Conservation (phyloP, 257 asterid genomes). For the Ilex asprella region DNA sequence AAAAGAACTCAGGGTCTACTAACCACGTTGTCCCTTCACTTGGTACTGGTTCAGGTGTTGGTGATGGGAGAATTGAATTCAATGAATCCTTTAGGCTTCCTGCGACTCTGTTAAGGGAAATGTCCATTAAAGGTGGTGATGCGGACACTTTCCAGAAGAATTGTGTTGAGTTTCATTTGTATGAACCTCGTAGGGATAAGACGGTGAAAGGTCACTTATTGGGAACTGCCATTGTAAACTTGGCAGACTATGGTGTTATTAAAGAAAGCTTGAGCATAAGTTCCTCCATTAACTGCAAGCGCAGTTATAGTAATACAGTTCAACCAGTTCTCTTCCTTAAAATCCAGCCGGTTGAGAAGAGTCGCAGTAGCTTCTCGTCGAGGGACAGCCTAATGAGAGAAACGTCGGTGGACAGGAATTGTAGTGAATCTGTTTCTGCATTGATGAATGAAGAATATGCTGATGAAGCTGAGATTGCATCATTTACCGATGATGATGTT, state of each 20-base stretch:
- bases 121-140: constrained; percentile 35
- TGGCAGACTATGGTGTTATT: constrained; percentile 58
- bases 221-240: constrained; percentile 70
- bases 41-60: constrained; percentile 42
- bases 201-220: constrained; percentile 60
- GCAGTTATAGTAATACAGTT: constrained; percentile 64
- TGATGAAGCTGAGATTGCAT: constrained; percentile 65
- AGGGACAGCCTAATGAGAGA: constrained; percentile 43
- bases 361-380: constrained; percentile 33
- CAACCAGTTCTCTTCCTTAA: constrained; percentile 58
- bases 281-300: constrained; percentile 54
- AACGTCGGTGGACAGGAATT: constrained; percentile 42
- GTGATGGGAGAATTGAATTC: constrained; percentile 63
- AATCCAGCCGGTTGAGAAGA: constrained; percentile 47
- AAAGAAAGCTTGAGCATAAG: constrained; percentile 39
- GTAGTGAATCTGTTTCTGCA: constrained; percentile 51
- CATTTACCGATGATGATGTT: constrained; percentile 66
- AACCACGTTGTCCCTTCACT: constrained; percentile 53
- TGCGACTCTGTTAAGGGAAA: constrained; percentile 41
- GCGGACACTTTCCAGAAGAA: constrained; percentile 53
- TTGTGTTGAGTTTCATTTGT: constrained; percentile 60
- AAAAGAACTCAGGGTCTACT: constrained; percentile 53
- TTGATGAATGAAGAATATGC: constrained; percentile 63
- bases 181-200: constrained; percentile 65
- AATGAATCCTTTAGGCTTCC: constrained; percentile 69